These are phyloP conservation scores for Lentinula sp. DNA, from an alignment of 768 basidiomycete species.

Conservation along the genomic window DNA sequence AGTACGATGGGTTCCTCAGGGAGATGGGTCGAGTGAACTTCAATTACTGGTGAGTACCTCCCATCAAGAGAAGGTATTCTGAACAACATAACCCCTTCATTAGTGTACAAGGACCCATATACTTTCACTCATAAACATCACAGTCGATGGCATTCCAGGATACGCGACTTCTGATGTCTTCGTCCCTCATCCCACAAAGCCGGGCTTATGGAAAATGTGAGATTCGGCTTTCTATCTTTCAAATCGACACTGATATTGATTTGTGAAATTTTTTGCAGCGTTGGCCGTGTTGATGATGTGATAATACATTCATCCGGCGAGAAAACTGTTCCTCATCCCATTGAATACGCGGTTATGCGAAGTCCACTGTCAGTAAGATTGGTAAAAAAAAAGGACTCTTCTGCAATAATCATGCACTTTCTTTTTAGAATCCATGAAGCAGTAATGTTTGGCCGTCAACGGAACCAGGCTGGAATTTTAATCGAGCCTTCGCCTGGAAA, in stretches of 20 bases:
- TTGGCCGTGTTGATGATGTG: slow-evolving; percentile 26
- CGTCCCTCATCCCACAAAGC: slow-evolving; percentile 33
- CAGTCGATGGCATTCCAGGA: slow-evolving; percentile 26
- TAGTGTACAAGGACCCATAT: slow-evolving; percentile 12
- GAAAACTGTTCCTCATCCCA: slow-evolving; percentile 25
- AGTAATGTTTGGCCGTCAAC: slow-evolving; percentile 35
- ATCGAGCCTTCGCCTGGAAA: slow-evolving; percentile 20
- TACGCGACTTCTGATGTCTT: slow-evolving; percentile 40
- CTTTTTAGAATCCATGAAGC: slow-evolving; percentile 12
- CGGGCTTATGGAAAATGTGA: slow-evolving; percentile 23
- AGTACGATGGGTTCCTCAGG: slow-evolving; percentile 6
- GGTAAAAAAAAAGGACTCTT: too few relatives aligned
- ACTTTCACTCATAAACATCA: slow-evolving; percentile 15
- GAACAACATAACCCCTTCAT: too few relatives aligned
- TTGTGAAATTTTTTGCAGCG: neutral
- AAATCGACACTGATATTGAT: slow-evolving; percentile 21
- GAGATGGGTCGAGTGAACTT: slow-evolving; percentile 4
- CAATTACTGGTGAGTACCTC: slow-evolving; percentile 2
- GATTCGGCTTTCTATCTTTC: neutral
- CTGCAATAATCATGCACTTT: neutral
- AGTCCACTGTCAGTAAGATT: slow-evolving; percentile 16
- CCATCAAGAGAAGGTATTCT: too few relatives aligned
- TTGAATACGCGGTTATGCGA: slow-evolving; percentile 16
- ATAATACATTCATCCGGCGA: slow-evolving; percentile 23
- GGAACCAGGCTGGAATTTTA: slow-evolving; percentile 23